A percentile compares a stretch with the other conserved stretches of the same genome.
Conservation (phyloP, 495 filamentous ascomycete species). For the Xylaria acuta region DNA sequence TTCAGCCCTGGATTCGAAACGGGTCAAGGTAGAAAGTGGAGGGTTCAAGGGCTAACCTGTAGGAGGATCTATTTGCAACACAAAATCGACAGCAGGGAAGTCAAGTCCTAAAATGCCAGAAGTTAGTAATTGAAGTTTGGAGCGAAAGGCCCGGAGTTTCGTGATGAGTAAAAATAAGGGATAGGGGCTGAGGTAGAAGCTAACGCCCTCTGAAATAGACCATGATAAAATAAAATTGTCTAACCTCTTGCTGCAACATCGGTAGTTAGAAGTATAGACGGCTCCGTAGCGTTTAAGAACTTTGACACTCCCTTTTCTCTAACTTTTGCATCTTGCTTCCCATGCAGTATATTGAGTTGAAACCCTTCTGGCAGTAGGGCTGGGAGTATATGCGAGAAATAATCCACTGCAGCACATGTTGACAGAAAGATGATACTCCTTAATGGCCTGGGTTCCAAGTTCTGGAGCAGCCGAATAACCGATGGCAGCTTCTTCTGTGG, state of each 20-base stretch:
- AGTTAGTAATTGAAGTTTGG: conserved; percentile 40
- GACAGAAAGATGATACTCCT: conserved; percentile 95
- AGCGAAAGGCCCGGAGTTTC: not conserved
- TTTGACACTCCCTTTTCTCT: conserved; percentile 80
- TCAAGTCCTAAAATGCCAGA: conserved; percentile 81
- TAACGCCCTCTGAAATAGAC: not conserved
- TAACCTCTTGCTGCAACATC: conserved; percentile 63
- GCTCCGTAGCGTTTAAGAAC: conserved; percentile 72
- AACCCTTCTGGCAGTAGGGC: conserved; percentile 67
- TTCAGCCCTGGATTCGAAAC: not conserved
- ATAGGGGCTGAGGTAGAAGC: not conserved
- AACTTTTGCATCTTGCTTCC: conserved; percentile 81
- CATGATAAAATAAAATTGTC: not conserved
- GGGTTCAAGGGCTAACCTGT: conserved; percentile 13
- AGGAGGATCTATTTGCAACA: conserved; percentile 90
- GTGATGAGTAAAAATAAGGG: not conserved
- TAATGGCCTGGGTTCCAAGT: conserved; percentile 72
- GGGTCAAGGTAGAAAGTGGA: not conserved
- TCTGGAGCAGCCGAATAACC: conserved; percentile 71
- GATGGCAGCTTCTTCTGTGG: conserved; percentile 79
- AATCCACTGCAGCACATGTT: conserved; percentile 94
- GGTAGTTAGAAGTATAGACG: conserved; percentile 84
- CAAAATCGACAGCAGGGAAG: conserved; percentile 92
- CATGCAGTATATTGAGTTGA: conserved; percentile 80
- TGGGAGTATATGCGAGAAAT: conserved; percentile 79